Evolutionary conservation across 2,329 filamentous ascomycete species (phyloP), one percentile per base, ranked within the genome.

Genomic region (Neofusicoccum laricinum): DNA sequence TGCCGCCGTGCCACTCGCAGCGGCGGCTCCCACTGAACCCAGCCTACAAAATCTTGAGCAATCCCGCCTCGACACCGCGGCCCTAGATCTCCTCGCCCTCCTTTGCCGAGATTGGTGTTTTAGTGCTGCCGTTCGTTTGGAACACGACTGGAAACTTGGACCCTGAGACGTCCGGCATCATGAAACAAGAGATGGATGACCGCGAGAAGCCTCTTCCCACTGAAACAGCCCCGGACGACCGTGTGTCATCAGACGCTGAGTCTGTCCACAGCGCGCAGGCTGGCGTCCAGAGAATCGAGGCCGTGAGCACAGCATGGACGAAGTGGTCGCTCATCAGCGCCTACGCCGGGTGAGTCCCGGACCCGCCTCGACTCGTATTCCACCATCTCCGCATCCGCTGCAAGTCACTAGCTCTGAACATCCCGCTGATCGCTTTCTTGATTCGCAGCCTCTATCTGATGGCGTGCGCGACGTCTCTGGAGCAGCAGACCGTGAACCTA

Each of bases 401-500:
- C 7, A 10, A 25, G 40, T 14, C 30, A 49, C 15, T 30, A 12
- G 2, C 32, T 30, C 11, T 40, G 25, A 46, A 8, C 15, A 25
- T 12, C 19, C 14, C 5, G 69, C 61, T 65, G 70, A 73, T 71
- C 72, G 67, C 6, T 2, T 43, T 58, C 40, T 43, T 45, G 30
- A 36, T n/a, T 46, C 17, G 41, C 19, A 76, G 72, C 11, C 68
- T 76, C 7, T 71, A 88, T 66, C 79, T 88, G 64, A 86, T 90
- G 78, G 86, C 87, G 19, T 88, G 86, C 69, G 83, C 84, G 55
- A 89, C 86, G 5, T 90, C 87, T n/a, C 80, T 90, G 17, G 88
- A 90, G 72, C 82, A 83, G 15, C 88, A 90, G 71, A 86, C 86
- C 8, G 87, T 87, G 1, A 82, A 81, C 61, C 83, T 86, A 8